phyloP scores from a whole-genome alignment of 2,329 filamentous ascomycete genomes.

The Calonectria ilicicola region DNA sequence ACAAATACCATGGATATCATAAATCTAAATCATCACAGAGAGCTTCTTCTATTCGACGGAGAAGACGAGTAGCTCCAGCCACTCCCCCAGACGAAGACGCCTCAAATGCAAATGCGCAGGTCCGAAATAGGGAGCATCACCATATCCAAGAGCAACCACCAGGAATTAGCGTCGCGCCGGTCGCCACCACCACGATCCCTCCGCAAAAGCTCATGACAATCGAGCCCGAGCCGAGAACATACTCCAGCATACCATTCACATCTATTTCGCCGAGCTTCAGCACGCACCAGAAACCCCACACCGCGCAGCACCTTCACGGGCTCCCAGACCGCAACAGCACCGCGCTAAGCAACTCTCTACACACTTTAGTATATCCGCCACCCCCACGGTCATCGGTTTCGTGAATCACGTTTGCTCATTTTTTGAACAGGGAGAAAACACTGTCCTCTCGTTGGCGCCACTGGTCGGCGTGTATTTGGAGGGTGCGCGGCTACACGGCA shows the following conservation, averaged over 20 bases:
- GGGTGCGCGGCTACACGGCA: not conserved
- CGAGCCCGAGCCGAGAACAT: not conserved
- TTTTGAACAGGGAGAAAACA: not conserved
- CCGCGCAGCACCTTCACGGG: not conserved
- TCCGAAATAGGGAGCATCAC: not conserved
- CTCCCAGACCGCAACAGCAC: not conserved
- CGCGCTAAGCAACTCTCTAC: not conserved
- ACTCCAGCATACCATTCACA: not conserved
- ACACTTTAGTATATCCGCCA: not conserved
- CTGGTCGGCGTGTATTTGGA: not conserved
- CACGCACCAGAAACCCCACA: not conserved
- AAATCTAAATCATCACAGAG: not conserved
- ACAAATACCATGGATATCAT: not conserved
- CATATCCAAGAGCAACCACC: not conserved
- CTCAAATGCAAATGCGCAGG: too few relatives aligned
- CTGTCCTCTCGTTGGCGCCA: too few relatives aligned
- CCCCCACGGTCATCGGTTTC: not conserved
- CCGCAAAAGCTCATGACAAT: not conserved
- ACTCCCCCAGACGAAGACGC: not conserved
- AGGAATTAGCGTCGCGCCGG: not conserved
- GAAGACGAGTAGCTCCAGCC: not conserved
- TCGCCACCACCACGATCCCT: not conserved
- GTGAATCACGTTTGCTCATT: not conserved
- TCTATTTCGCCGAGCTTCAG: not conserved
- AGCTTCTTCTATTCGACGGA: not conserved